A percentile compares a stretch with the other conserved stretches of the same genome.
Evolutionary conservation across 106 monocot species (phyloP).

Genomic region (Dioscorea dumetorum): DNA sequence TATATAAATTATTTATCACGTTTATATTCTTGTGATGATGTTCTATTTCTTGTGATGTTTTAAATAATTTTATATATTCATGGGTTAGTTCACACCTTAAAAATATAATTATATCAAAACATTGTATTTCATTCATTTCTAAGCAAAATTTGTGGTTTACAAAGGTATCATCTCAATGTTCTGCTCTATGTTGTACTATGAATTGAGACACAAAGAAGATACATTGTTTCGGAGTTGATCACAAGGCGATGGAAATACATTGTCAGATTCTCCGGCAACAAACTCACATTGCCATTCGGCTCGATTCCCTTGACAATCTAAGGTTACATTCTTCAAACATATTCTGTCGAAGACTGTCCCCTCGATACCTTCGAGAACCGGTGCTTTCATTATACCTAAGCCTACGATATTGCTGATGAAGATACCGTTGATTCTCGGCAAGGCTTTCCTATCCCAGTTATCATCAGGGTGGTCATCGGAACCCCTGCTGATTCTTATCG

Average conservation of each 20-base stretch:
- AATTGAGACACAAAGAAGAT: constrained; percentile 3
- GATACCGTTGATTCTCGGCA: constrained; percentile 47
- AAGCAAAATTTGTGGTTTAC: too few relatives aligned
- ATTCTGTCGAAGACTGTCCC: constrained; percentile 48
- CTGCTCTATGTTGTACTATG: not conserved
- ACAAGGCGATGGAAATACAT: not conserved
- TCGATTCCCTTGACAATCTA: constrained; percentile 7
- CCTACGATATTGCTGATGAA: constrained; percentile 41
- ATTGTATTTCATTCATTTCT: too few relatives aligned
- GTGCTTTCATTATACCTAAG: constrained; percentile 29
- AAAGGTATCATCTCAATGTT: too few relatives aligned
- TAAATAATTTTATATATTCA: not conserved
- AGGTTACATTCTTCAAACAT: constrained; percentile 63
- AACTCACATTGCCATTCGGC: constrained; percentile 4
- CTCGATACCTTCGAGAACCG: constrained; percentile 54
- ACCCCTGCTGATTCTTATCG: constrained; percentile 72
- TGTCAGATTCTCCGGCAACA: constrained; percentile 2
- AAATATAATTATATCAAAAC: not conserved
- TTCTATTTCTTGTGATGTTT: too few relatives aligned
- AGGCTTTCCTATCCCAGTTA: constrained; percentile 48
- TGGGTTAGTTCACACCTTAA: not conserved
- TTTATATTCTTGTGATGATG: too few relatives aligned
- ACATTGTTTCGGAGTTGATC: not conserved
- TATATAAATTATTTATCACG: too few relatives aligned
- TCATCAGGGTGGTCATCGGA: constrained; percentile 76